Conservation (phyloP, 2,329 filamentous ascomycete genomes). For the Helotiales sp. region DNA sequence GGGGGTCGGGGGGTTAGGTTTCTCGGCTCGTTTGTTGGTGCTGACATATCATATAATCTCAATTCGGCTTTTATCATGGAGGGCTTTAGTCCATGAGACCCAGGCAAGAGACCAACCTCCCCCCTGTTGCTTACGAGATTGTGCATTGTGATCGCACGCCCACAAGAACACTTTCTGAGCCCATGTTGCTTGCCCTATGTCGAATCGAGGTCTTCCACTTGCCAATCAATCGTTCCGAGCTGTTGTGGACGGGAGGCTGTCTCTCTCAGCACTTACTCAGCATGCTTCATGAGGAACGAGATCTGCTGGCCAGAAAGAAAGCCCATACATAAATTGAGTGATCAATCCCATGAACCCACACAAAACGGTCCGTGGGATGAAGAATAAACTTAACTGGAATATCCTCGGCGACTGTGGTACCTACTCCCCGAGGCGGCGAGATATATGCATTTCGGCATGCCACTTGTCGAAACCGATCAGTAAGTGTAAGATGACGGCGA, state of each 20-base stretch:
- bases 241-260: conserved; percentile 3
- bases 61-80: not conserved
- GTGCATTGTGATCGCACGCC: not conserved
- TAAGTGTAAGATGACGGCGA: not conserved
- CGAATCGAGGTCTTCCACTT: conserved; percentile 7
- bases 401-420: not conserved
- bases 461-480: not conserved
- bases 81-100: not conserved
- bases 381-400: not conserved
- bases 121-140: conserved; percentile 7
- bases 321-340: no score
- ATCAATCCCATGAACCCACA: not conserved
- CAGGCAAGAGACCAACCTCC: not conserved
- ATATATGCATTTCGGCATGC: not conserved
- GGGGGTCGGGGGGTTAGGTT: not conserved
- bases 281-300: not conserved
- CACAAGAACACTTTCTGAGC: no score
- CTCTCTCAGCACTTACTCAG: not conserved
- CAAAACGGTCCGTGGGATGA: not conserved
- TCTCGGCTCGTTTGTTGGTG: not conserved
- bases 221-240: conserved; percentile 3
- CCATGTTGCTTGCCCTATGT: not conserved
- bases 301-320: not conserved
- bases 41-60: not conserved
- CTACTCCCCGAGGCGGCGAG: not conserved